Evolutionary conservation across 1,284 basidiomycete genomes (phyloP).

Genomic region (Flammula alnicola): DNA sequence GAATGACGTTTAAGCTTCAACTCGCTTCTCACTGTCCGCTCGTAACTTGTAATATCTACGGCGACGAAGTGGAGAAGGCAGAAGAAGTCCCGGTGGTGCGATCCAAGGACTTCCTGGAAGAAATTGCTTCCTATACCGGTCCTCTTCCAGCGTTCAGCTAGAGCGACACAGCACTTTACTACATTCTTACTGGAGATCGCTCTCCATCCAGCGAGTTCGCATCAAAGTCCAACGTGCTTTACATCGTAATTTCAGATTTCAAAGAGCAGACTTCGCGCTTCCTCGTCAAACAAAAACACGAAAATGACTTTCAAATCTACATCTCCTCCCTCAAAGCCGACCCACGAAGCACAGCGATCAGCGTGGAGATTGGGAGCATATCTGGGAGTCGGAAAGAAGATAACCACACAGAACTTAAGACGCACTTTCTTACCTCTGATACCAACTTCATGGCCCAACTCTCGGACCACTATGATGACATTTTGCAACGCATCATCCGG

Average conservation of each 20-base stretch:
- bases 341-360: constrained; percentile 1
- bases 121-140: constrained; percentile 12
- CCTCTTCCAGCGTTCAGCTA: constrained; percentile 6
- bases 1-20: constrained; percentile 8
- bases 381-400: neutral
- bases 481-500: too few species aligned
- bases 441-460: constrained; percentile 8
- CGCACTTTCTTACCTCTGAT: constrained; percentile 12
- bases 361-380: neutral
- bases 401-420: constrained; percentile 1
- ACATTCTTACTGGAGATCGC: constrained; percentile 7
- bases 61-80: constrained; percentile 4
- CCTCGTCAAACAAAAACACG: neutral
- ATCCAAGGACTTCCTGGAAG: constrained; percentile 8
- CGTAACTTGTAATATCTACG: constrained; percentile 9
- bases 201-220: neutral
- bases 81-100: constrained; percentile 1
- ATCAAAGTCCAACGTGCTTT: constrained; percentile 6
- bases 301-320: constrained; percentile 5
- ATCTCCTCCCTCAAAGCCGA: constrained; percentile 1
- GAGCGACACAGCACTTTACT: constrained; percentile 8
- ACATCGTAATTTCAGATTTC: constrained; percentile 11
- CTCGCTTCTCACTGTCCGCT: constrained; percentile 14
- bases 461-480: constrained; percentile 6
- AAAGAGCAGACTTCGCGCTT: constrained; percentile 14